Evolutionary conservation across 306 rosid species (phyloP).

Genomic region (Quillaja saponaria): DNA sequence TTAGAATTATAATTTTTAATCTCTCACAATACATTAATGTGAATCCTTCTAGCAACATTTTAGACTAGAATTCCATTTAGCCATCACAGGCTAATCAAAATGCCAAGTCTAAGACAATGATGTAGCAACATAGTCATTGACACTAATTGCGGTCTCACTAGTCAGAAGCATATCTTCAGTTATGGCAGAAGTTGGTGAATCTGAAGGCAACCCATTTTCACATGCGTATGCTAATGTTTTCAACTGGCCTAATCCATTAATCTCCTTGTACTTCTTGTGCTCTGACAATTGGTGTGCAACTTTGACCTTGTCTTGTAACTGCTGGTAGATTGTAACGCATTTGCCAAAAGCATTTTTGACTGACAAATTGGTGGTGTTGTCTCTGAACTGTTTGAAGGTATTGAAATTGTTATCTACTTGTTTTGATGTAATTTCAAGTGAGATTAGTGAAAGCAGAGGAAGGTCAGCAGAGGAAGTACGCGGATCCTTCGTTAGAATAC

Average conservation of each 20-base stretch:
- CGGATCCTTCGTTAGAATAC: neutral
- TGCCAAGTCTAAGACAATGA: no score
- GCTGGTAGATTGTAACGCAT: neutral
- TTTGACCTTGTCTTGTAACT: neutral
- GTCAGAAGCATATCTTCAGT: no score
- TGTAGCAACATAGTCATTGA: no score
- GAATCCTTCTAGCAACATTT: no score
- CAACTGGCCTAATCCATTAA: neutral
- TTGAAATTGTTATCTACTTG: neutral
- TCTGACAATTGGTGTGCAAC: conserved; percentile 2
- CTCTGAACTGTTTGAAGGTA: neutral
- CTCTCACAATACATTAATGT: no score
- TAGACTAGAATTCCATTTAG: no score
- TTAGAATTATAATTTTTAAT: no score
- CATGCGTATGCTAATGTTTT: neutral
- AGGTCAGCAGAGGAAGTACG: conserved; percentile 3
- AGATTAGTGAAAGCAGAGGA: conserved; percentile 3
- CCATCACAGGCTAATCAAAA: no score
- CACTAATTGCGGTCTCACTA: no score
- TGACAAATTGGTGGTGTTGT: neutral
- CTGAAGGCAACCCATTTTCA: no score
- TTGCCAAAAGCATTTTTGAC: neutral
- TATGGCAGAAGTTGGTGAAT: no score
- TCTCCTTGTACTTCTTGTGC: neutral
- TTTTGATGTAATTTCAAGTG: neutral